phyloP scores from a whole-genome alignment of 495 filamentous ascomycete species.

The Aspergillus nidulans region DNA sequence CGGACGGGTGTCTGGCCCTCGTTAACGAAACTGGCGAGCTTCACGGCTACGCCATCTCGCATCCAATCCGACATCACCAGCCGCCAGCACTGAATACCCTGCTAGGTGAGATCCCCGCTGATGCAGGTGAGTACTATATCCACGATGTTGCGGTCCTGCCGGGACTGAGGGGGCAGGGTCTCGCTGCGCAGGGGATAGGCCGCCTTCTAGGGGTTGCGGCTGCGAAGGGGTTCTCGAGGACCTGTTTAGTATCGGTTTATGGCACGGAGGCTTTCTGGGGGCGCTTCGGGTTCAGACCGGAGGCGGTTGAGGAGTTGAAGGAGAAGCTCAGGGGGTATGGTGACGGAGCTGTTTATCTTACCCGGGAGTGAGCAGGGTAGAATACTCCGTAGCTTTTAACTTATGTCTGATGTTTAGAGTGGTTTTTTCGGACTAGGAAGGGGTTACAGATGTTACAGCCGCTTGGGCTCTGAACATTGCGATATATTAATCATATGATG shows the following conservation, averaged over 20 bases:
- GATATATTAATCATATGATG: too few species aligned
- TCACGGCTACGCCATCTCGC: slow-evolving; percentile 9
- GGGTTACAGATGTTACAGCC: too few species aligned
- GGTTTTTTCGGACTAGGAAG: too few species aligned
- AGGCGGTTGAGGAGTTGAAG: not conserved
- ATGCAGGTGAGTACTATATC: slow-evolving; percentile 9
- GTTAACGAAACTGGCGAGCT: not conserved
- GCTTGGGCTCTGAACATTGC: too few species aligned
- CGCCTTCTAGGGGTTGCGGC: not conserved
- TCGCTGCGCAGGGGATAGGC: not conserved
- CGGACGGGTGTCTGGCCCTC: slow-evolving; percentile 4
- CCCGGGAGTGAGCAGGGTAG: too few species aligned
- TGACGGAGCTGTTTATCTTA: slow-evolving; percentile 1
- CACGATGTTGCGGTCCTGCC: slow-evolving; percentile 11
- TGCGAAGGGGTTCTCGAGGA: not conserved
- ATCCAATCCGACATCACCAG: not conserved
- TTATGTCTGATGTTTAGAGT: too few species aligned
- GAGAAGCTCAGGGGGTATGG: slow-evolving; percentile 7
- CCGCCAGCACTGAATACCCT: slow-evolving; percentile 1
- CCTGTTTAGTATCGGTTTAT: slow-evolving; percentile 6
- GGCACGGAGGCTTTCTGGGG: slow-evolving; percentile 6
- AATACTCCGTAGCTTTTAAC: too few species aligned
- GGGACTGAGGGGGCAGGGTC: not conserved
- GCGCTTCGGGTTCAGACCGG: not conserved
- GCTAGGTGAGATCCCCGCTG: not conserved